Base-by-base conservation (phyloP, 108 stramenopile species). In the Pinguiococcus pyrenoidosus region DNA sequence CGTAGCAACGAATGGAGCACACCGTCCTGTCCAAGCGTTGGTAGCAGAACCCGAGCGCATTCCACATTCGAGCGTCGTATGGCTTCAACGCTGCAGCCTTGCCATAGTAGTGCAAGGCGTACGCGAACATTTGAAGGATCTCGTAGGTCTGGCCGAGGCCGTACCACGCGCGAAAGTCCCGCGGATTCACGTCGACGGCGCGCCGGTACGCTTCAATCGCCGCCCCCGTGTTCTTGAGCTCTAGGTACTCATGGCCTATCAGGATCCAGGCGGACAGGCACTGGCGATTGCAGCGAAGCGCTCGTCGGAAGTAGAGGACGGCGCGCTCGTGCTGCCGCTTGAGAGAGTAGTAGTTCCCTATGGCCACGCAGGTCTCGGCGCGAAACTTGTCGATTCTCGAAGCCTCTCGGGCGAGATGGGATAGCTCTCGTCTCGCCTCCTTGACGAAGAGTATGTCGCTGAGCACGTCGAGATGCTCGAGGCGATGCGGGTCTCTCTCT, bases 131-230 rank as follows among this genome's bases (percentile, higher is more conserved):
- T 57, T 86, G 85, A 51, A 95, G 69, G 25, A 92, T 79, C 72
- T 98, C 96, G 57, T 98, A 94, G 4, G 87, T 82, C 64, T 98
- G 96, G 0, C 92, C 96, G 26, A 98, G 74, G n/a, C 96, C 96
- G 56, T 98, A 94, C 92, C 92, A 98, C 1, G 94, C 91, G 17
- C 91, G 74, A 48, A 88, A 98, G 58, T 98, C 96, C 22, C 76
- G 51, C 9, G 85, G 83, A 60, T 76, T 77, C 32, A 92, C 80
- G 53, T 85, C 54, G 7, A 92, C 89, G 29, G 92, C 96, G 33
- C 84, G 68, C n/a, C 96, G 86, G 57, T 98, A 98, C n/a, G 84
- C 74, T 59, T 94, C 92, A 53, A 94, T 87, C 20, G 96, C 96
- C 10, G 84, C 83, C 18, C 83, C 83, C 16, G 91, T 87, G 56